These are phyloP conservation scores for Calonectria montana DNA, from an alignment of 2,329 filamentous ascomycete genomes.

Conservation along the genomic window DNA sequence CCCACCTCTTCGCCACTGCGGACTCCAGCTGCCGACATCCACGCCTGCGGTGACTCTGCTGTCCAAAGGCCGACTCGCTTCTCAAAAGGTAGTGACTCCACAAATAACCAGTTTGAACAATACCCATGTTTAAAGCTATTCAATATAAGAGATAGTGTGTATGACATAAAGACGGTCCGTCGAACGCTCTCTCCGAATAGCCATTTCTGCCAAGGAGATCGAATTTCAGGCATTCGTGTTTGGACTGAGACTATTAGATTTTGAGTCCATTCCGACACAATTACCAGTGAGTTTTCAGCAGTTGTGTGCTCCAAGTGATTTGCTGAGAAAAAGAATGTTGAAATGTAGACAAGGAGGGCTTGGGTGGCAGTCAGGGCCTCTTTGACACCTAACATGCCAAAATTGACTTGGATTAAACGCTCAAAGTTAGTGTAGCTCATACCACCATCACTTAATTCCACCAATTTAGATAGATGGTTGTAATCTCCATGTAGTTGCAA, in stretches of 20 bases:
- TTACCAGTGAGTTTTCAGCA: not conserved
- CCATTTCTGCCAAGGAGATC: not conserved
- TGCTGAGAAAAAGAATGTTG: not conserved
- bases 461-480: not conserved
- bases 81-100: not conserved
- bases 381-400: not conserved
- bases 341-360: not conserved
- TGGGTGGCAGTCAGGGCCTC: not conserved
- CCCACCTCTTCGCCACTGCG: not conserved
- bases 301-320: not conserved
- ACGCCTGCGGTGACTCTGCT: not conserved
- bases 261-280: not conserved
- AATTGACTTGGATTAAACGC: not conserved
- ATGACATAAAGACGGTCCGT: not conserved
- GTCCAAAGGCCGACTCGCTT: not conserved
- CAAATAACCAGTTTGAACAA: not conserved
- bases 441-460: not conserved
- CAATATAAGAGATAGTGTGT: not conserved
- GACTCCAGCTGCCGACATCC: not conserved
- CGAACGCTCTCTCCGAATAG: not conserved
- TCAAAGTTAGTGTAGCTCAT: not conserved
- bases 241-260: not conserved
- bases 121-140: not conserved
- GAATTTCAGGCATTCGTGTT: not conserved
- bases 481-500: not conserved